Evolutionary conservation across 805 yeast species (phyloP), one percentile per base, ranked within the genome.

Genomic region (Cyberlindnera mycetangii): DNA sequence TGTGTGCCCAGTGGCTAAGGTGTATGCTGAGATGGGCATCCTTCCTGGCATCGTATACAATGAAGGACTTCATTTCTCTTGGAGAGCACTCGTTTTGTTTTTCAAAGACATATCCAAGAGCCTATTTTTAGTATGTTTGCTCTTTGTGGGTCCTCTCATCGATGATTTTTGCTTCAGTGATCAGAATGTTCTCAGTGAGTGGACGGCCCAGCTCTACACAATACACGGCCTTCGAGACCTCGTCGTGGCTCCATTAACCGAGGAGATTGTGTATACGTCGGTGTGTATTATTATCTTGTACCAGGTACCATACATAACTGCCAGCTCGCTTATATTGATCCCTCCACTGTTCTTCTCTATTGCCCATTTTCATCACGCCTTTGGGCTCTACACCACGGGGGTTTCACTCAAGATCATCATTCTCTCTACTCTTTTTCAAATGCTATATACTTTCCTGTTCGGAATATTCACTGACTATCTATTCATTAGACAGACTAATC

Each of bases 291-390:
- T 65, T 37, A 44, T 63, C 45, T 55, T 60, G 52, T 42, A 53
- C 7, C 71, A 68, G 18, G 52, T 55, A 2, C 39, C 50, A 7
- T 34, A 32, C 19, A 37, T 51, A 24, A 34, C 54, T 20, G 45
- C 43, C 27, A 48, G 41, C 32, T n/a, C 47, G 9, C 48, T 68
- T 17, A 58, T 76, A 1, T 51, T 55, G 15, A 57, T 64, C 22
- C 73, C 86, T 1, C 93, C 95, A 1, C 54, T 79, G 7, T 70
- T 79, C 44, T 88, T 88, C 66, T 89, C 90, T 1, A 54, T 83
- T 20, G 93, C 95, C 0, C 96, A 88, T 62, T 39, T 84, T 18
- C 92, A 88, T 58, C 95, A 88, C 59, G 89, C 78, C 3, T 69
- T 69, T 50, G 81, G 77, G 43, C 51, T 74, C 35, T 69, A 69